Base-by-base conservation (phyloP, 2,329 filamentous ascomycete species). In the Ophiostoma quercus region DNA sequence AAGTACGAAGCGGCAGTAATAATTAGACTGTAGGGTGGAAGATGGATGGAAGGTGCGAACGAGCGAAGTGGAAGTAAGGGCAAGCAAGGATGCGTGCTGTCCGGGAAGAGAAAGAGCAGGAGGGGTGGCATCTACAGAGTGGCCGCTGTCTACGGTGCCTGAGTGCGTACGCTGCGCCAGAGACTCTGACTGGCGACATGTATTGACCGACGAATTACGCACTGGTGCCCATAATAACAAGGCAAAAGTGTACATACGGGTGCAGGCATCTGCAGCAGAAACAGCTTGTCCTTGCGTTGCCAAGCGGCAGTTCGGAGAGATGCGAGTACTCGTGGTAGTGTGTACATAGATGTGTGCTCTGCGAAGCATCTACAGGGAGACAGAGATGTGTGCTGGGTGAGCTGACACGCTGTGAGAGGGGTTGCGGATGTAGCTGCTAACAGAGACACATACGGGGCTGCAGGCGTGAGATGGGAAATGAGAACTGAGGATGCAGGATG, bases 31-130 rank as follows among this genome's bases (percentile, higher is more conserved):
- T 57, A 25, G 51, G 22, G n/a, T 22, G 22, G n/a, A 25, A 57
- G 51, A 47, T 25, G 25, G 54, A 14, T 60, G 57, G 57, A 62
- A 62, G 25, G 57, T 16, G 57, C 57, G 57, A 62, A 16, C 25
- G 14, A 32, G 25, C 11, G 57, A 62, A 19, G 25, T 62, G 57
- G 57, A 62, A 62, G 57, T 62, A 62, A 62, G 57, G 25, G 54
- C 51, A 57, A 47, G 43, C 16, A 47, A 25, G 51, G 22, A 57
- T 57, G 34, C 25, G 1, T 34, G 51, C 57, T 62, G 57, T 25
- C 25, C 57, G 57, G 57, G 32, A 57, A 62, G 57, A 62, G 12
- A 60, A 68, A 22, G 34, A 29, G 43, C 62, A 67, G 54, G 19
- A 54, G 47, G 63, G 51, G 66, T 32, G 34, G 34, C 51, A 7